Base-by-base conservation (phyloP, 257 asterid species). In the Solanum piurae region DNA sequence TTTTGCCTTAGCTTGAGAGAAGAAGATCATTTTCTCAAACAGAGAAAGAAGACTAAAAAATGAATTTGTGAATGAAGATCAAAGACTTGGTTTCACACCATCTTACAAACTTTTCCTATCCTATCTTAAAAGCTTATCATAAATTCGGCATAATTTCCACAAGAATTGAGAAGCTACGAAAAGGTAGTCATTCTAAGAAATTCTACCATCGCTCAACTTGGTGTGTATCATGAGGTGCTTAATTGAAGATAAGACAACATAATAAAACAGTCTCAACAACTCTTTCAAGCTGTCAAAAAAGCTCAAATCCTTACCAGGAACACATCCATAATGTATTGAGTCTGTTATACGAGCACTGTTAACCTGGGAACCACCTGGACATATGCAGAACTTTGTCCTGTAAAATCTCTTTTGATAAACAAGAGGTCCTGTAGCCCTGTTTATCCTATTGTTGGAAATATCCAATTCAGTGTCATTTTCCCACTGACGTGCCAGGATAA, bases 281-380 rank as follows among this genome's bases (percentile, higher is more conserved):
- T 25, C 18, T 46, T 66, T 84, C 82, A 20, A 68, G 58, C 66
- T 68, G 18, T 69, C 34, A 13, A 79, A 83, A 73, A 85, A 86
- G 74, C 88, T 72, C 25, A 8, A 88, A 90, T 77, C n/a, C 93
- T 93, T 89, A 97, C 99, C 99, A 87, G 99, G 99, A 88, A 95
- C 83, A 90, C 99, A 97, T 89, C 99, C 99, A 44, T 97, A 97
- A 90, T 97, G 99, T 89, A 97, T 96, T 44, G 99, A 96, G 91
- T 97, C 99, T 87, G 99, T 90, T 89, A 97, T 93, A 83, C 99
- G 98, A 86, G 99, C 99, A 89, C 99, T 97, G 89, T 97, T 97
- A 91, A 97, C 99, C 93, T 97, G 99, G 89, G 99, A 97, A 90
- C 99, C 99, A 89, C 99, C 99, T 25, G 99, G 99, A 92, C 99